Evolutionary conservation across 2,329 filamentous ascomycete species (phyloP), one percentile per base, ranked within the genome.

Genomic region (Colletotrichum godetiae): DNA sequence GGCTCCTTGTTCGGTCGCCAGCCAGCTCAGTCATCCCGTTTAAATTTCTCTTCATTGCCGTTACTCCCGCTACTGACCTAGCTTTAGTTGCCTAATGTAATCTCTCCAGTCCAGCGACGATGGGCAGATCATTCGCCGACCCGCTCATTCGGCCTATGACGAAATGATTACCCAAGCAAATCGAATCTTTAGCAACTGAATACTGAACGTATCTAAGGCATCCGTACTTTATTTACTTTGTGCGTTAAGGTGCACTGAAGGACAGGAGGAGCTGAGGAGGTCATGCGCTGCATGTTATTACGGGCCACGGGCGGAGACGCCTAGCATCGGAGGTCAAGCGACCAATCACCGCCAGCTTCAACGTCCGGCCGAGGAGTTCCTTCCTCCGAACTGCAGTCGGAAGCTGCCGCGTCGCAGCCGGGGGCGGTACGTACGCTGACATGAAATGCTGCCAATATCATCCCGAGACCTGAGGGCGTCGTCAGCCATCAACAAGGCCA

Each of bases 401-500:
- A 31, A 27, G 37, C 37, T 42, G 37, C 37, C 22, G 55, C 56
- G 66, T 53, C 66, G 46, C 52, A 10, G 27, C 42, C n/a, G 42
- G 22, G 24, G 19, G 37, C 24, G 22, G 35, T 37, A 29, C 42
- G 35, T 15, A 24, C 35, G 58, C 15, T 24, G 52, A 4, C 19
- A 10, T 52, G 29, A 13, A 12, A n/a, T 24, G 42, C 27, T 19
- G 27, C 37, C 27, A 42, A 4, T 42, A 31, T n/a, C 42, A 72
- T 59, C 69, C 68, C 66, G 66, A 69, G 70, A 59, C 66, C 63
- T 66, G 66, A 69, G 66, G 66, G 37, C 59, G 42, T 72, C 66
- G 58, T 58, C 69, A 63, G 58, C 58, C 19, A 46, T 37, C 29
- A 31, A 24, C 52, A 31, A 42, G 22, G 19, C 35, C 4, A 12